Percentiles rank a stretch among this genome's conserved stretches.
These are phyloP conservation scores for Blepharisma japonicum DNA, from an alignment of 73 alveolate genomes.

Conservation along the genomic window DNA sequence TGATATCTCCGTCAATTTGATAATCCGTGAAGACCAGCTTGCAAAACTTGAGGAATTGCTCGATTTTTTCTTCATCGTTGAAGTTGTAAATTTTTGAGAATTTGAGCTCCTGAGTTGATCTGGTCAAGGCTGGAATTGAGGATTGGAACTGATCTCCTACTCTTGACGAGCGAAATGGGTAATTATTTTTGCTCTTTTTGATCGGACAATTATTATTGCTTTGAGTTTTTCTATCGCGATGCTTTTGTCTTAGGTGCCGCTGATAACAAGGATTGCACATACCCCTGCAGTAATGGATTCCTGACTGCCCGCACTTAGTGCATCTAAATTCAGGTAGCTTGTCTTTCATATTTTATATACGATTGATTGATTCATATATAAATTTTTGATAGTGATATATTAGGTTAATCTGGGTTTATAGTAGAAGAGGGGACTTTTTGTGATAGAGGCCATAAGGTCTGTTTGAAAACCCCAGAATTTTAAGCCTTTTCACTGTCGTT, in stretches of 20 bases:
- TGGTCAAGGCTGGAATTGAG: not conserved
- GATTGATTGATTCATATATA: not conserved
- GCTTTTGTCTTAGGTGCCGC: conserved; percentile 19
- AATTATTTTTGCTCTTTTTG: conserved; percentile 5
- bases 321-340: conserved; percentile 1
- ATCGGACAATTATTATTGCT: not conserved
- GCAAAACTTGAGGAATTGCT: conserved; percentile 17
- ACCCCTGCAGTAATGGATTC: conserved; percentile 19
- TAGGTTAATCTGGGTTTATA: too few relatives aligned
- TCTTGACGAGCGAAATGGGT: conserved; percentile 9
- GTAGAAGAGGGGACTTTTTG: too few relatives aligned
- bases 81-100: not conserved
- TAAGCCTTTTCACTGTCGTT: too few relatives aligned
- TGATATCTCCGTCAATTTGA: conserved; percentile 16
- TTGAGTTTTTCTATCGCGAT: conserved; percentile 4
- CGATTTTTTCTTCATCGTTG: not conserved
- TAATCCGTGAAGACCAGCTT: conserved; percentile 15
- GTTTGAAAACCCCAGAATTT: too few relatives aligned
- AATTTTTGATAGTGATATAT: not conserved
- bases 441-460: too few relatives aligned
- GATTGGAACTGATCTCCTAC: conserved; percentile 10
- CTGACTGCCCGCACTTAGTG: conserved; percentile 2
- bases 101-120: not conserved
- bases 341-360: conserved; percentile 18
- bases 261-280: conserved; percentile 29